Evolutionary conservation across 352 stramenopile species (phyloP).

Genomic region (Phytophthora vignae): DNA sequence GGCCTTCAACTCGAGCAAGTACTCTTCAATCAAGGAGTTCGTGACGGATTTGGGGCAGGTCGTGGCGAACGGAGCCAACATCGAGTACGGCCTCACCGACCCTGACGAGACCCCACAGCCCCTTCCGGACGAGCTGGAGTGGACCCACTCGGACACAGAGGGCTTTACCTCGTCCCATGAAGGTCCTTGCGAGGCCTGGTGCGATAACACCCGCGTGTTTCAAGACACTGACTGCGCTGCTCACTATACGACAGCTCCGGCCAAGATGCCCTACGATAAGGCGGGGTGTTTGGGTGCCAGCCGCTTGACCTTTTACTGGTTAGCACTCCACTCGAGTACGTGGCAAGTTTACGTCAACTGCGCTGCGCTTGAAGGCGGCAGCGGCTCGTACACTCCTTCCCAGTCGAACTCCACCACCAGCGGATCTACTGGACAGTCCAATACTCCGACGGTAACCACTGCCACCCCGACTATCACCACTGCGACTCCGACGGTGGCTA

Average conservation of each 20-base stretch:
- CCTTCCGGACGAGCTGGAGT: constrained; percentile 42
- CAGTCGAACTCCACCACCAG: constrained; percentile 23
- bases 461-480: constrained; percentile 7
- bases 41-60: constrained; percentile 24
- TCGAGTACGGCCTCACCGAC: constrained; percentile 40
- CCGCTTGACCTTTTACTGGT: constrained; percentile 40
- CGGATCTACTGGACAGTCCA: constrained; percentile 13
- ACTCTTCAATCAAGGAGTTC: constrained; percentile 37
- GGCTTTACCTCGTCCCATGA: constrained; percentile 42
- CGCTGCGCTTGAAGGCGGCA: constrained; percentile 26
- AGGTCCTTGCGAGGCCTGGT: constrained; percentile 52
- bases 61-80: constrained; percentile 22
- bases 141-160: constrained; percentile 40
- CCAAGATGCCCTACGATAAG: constrained; percentile 39
- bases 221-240: constrained; percentile 43
- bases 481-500: constrained; percentile 8
- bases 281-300: constrained; percentile 31
- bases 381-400: constrained; percentile 18
- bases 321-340: constrained; percentile 39
- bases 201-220: constrained; percentile 44
- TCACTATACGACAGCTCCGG: constrained; percentile 34
- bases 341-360: constrained; percentile 53
- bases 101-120: constrained; percentile 34
- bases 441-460: constrained; percentile 21
- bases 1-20: constrained; percentile 29